Percentiles rank a stretch among this genome's conserved stretches.
Conservation (phyloP, 2,329 filamentous ascomycete genomes). For the Fusarium albidum region DNA sequence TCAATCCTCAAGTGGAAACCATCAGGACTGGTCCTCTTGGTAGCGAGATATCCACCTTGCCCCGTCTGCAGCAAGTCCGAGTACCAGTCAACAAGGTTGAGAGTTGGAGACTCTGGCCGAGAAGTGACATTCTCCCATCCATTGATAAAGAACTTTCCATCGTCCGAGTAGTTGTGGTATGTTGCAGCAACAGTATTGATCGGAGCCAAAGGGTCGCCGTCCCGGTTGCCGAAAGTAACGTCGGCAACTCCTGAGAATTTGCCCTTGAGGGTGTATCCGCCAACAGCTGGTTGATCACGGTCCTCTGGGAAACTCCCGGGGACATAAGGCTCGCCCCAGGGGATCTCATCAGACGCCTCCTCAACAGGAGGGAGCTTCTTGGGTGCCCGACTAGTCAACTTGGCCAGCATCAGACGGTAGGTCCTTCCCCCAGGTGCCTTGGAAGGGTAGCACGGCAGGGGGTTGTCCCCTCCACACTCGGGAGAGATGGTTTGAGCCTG, state of each 20-base stretch:
- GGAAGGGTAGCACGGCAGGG: constrained; percentile 50
- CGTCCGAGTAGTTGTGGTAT: constrained; percentile 11
- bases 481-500: constrained; percentile 49
- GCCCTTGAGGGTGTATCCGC: constrained; percentile 8
- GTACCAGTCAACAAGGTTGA: constrained; percentile 45
- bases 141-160: constrained; percentile 1
- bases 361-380: constrained; percentile 33
- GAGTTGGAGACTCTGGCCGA: neutral
- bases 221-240: neutral
- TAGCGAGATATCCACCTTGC: constrained; percentile 26
- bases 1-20: constrained; percentile 15
- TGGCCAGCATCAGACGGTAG: constrained; percentile 52
- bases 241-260: neutral
- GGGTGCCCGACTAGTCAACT: constrained; percentile 40
- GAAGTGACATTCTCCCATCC: constrained; percentile 13
- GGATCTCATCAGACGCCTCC: neutral
- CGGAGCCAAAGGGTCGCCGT: neutral
- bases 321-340: constrained; percentile 10
- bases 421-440: constrained; percentile 48
- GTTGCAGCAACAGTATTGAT: neutral
- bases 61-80: constrained; percentile 49
- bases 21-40: constrained; percentile 46
- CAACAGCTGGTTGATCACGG: neutral
- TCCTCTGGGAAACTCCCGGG: neutral
- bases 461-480: constrained; percentile 53